Conservation (phyloP, 177 flowering plant genomes). For the Vitis hybrid region DNA sequence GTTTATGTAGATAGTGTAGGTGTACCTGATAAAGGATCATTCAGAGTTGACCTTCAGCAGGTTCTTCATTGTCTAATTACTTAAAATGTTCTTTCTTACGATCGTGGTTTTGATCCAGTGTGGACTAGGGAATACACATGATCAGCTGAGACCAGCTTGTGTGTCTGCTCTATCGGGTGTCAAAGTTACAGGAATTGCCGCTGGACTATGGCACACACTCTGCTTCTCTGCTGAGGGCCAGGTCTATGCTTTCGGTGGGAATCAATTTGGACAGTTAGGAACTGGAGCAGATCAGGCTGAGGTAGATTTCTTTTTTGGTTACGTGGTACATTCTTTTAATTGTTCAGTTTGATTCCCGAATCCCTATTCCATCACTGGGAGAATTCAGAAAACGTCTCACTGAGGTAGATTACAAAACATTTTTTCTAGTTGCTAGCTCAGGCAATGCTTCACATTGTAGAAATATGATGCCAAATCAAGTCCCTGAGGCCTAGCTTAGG, state of each 20-base stretch:
- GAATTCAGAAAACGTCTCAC: too few relatives aligned
- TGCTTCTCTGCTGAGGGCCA: constrained; percentile 23
- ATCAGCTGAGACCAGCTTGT: constrained; percentile 24
- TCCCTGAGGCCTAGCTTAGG: too few relatives aligned
- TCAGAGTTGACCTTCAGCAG: too few relatives aligned
- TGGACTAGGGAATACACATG: constrained; percentile 31
- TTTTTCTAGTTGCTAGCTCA: background rate
- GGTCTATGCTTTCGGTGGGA: constrained; percentile 33
- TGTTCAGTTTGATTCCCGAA: background rate
- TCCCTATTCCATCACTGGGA: background rate
- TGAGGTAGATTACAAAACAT: background rate
- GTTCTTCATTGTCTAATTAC: background rate
- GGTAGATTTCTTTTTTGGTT: constrained; percentile 8
- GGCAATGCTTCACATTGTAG: too few relatives aligned
- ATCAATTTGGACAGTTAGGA: constrained; percentile 35
- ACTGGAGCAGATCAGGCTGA: constrained; percentile 25
- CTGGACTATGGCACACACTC: constrained; percentile 32
- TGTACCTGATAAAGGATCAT: too few relatives aligned
- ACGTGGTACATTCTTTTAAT: background rate
- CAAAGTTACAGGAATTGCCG: constrained; percentile 19
- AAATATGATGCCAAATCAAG: too few relatives aligned
- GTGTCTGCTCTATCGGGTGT: constrained; percentile 23
- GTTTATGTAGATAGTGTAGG: too few relatives aligned
- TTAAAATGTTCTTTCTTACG: background rate
- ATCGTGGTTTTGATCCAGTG: constrained; percentile 16